phyloP scores from a whole-genome alignment of 2,329 filamentous ascomycete species.

The Ustulina deusta region DNA sequence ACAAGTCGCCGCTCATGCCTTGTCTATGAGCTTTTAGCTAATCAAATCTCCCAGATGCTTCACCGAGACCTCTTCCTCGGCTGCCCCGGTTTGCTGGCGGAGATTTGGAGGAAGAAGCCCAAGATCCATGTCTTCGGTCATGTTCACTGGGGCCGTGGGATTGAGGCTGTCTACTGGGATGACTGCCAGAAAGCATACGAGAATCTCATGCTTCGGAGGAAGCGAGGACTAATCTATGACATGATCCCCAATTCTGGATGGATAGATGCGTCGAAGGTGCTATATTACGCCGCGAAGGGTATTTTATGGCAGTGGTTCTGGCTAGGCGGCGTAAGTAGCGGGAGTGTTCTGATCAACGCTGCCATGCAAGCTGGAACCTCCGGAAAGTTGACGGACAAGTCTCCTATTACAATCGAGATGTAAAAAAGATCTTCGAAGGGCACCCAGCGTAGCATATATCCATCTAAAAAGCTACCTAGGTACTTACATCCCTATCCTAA shows the following conservation, averaged over 20 bases:
- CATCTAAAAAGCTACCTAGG: background rate
- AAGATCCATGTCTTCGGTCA: slow-evolving; percentile 87
- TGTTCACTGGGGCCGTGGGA: slow-evolving; percentile 80
- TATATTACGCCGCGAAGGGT: slow-evolving; percentile 60
- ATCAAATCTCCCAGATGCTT: slow-evolving; percentile 60
- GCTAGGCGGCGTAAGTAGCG: slow-evolving; percentile 63
- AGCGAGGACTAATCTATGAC: slow-evolving; percentile 59
- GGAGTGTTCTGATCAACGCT: slow-evolving; percentile 68
- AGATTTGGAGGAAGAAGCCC: slow-evolving; percentile 80
- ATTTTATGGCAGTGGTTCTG: slow-evolving; percentile 69
- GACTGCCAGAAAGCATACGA: slow-evolving; percentile 79
- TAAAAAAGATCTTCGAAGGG: background rate
- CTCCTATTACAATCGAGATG: slow-evolving; percentile 49
- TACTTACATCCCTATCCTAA: background rate
- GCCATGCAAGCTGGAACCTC: slow-evolving; percentile 67
- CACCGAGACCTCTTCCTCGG: slow-evolving; percentile 78
- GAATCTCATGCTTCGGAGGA: slow-evolving; percentile 63
- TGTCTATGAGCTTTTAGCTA: slow-evolving; percentile 2
- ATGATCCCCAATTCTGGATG: slow-evolving; percentile 60
- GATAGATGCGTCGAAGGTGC: slow-evolving; percentile 59
- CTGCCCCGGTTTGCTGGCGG: slow-evolving; percentile 76
- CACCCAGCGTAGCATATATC: background rate
- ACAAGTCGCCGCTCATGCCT: slow-evolving; percentile 9
- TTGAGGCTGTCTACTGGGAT: slow-evolving; percentile 79
- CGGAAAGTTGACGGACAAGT: slow-evolving; percentile 59